Conservation (phyloP, 176 grass and related monocot species). For the Zoysia pacifica region DNA sequence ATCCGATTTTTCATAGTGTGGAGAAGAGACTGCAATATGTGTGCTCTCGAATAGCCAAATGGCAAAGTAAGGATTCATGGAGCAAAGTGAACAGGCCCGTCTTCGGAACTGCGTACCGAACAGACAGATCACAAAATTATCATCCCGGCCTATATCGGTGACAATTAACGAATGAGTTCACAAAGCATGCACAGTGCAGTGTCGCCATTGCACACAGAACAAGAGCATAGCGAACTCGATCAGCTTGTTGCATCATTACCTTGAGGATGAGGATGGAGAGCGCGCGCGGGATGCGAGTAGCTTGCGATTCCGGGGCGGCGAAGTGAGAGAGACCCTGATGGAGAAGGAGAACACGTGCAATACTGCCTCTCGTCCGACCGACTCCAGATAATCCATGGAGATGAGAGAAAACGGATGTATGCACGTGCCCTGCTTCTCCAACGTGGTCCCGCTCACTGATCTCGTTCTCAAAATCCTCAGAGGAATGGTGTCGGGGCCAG, state of each 20-base stretch:
- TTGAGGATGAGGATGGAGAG: background rate
- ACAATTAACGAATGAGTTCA: background rate
- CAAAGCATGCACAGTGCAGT: too few species aligned
- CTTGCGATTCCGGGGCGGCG: background rate
- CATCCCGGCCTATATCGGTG: background rate
- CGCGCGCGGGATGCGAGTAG: background rate
- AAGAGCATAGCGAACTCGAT: too few species aligned
- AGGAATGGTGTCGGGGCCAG: background rate
- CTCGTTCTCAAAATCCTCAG: background rate
- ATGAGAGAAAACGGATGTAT: background rate
- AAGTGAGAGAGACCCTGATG: conserved; percentile 52
- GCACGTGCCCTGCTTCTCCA: conserved; percentile 81
- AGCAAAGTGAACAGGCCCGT: background rate
- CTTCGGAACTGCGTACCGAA: background rate
- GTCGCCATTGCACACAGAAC: too few species aligned
- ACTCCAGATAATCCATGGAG: background rate
- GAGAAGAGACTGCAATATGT: background rate
- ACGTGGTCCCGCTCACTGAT: conserved; percentile 38
- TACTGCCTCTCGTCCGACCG: background rate
- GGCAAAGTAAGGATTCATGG: background rate
- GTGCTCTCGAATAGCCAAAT: background rate
- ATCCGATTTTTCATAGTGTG: background rate
- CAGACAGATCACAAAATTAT: background rate
- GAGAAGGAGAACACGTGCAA: conserved; percentile 63
- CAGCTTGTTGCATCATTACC: too few species aligned